Base-by-base conservation (phyloP, 1,284 basidiomycete species). In the Pterula multifida region DNA sequence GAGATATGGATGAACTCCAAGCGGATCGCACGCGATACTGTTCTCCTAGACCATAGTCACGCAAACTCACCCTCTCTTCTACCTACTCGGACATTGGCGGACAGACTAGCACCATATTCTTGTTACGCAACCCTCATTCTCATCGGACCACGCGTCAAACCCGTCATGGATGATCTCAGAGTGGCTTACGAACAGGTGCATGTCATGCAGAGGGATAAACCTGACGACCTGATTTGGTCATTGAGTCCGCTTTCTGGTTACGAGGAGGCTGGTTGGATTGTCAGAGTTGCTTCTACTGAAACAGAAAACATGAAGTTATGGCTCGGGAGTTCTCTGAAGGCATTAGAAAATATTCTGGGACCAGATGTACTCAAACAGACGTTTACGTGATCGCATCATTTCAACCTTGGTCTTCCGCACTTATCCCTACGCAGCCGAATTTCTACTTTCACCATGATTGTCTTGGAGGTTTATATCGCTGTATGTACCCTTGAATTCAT, bases 81-180 rank as follows among this genome's bases (percentile, higher is more conserved):
- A 21, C 65, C 70, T 9, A 54, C 57, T 36, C 71, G 78, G 42
- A 65, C 71, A 3, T 71, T 91, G n/a, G 69, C 64, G 11, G 73
- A 82, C 23, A 74, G 75, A 42, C 71, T 92, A 52, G 68, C 68
- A 3, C 87, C 88, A 1, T 95, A 91, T 60, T 76, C 79, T 1
- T 92, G 90, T 65, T 94, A 92, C 60, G 91, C 88, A 15, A 90
- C 79, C 49, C 66, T 92, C 3, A 68, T 93, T 53, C 70, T 95
- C 44, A 77, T 73, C 54, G 91, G 90, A 1, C 78, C 83, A 0
- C 65, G 71, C 49, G 68, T 78, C 3, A 60, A 67, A 44, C 57
- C 56, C 2, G 63, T 79, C 2, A 67, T 84, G 21, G 49, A 60
- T 1, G 60, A 65, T 39, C 65, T 93, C 47, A 61, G 61, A 17